A percentile compares a stretch with the other conserved stretches of the same genome.
Evolutionary conservation across 139 green algal species (phyloP).

Genomic region (Mesotaenium endlicherianum): DNA sequence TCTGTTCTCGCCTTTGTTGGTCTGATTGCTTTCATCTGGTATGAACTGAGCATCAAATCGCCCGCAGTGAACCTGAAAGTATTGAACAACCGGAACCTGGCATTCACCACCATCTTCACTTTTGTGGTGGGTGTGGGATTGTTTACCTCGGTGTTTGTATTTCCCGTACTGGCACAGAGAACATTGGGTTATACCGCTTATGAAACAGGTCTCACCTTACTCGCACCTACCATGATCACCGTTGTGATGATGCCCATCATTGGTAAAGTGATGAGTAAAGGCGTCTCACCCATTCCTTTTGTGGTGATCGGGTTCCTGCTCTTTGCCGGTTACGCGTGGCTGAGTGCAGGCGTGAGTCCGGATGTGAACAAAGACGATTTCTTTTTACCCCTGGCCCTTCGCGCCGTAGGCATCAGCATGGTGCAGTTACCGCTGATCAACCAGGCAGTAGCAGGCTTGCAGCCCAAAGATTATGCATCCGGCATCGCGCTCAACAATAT

Average conservation of each 20-base stretch:
- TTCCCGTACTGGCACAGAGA: not conserved
- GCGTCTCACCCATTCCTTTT: no score
- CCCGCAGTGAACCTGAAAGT: no score
- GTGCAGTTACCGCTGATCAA: not conserved
- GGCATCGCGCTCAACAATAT: not conserved
- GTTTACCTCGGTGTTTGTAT: not conserved
- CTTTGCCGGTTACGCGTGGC: not conserved
- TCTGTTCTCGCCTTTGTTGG: not conserved
- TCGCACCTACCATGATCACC: no score
- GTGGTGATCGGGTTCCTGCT: not conserved
- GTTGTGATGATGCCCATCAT: not conserved
- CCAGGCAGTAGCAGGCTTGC: not conserved
- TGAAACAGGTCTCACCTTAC: not conserved
- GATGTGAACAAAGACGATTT: not conserved
- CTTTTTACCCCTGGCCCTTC: not conserved
- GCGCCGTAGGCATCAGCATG: not conserved
- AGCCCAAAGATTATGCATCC: no score
- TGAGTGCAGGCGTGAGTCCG: not conserved
- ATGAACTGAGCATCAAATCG: no score
- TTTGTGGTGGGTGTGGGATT: no score
- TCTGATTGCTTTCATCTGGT: not conserved
- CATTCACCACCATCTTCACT: no score
- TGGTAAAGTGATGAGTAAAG: not conserved
- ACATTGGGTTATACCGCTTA: not conserved
- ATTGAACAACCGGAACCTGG: no score